These are phyloP conservation scores for Aspergillus sp. DNA, from an alignment of 2,329 filamentous ascomycete species.

Conservation along the genomic window DNA sequence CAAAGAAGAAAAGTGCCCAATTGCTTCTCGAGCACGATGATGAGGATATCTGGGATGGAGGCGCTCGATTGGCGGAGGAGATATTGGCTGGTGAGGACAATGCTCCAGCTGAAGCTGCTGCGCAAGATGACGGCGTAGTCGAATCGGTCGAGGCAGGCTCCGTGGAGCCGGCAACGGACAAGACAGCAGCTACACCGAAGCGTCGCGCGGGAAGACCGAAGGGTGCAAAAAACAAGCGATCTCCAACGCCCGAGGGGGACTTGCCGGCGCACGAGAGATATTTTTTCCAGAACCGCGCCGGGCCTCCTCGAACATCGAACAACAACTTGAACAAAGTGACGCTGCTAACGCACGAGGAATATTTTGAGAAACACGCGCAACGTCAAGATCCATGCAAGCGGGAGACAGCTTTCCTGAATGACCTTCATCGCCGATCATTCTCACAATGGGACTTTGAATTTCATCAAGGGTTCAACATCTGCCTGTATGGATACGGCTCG, in stretches of 20 bases:
- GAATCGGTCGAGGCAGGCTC: conserved; percentile 38
- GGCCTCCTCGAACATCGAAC: conserved; percentile 80
- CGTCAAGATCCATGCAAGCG: conserved; percentile 70
- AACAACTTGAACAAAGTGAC: conserved; percentile 77
- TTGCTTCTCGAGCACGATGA: conserved; percentile 77
- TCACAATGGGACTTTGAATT: conserved; percentile 93
- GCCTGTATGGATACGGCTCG: conserved; percentile 90
- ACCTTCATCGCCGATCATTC: conserved; percentile 79
- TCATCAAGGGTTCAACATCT: conserved; percentile 82
- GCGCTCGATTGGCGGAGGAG: conserved; percentile 68
- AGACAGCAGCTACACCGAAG: conserved; percentile 54
- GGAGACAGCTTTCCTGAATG: conserved; percentile 73
- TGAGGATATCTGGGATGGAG: conserved; percentile 65
- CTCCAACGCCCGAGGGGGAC: conserved; percentile 78
- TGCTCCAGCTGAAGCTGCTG: conserved; percentile 29
- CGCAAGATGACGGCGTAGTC: conserved; percentile 30
- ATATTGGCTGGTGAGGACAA: conserved; percentile 61
- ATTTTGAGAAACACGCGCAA: conserved; percentile 71
- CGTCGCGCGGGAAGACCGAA: conserved; percentile 62
- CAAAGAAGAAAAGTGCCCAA: conserved; percentile 80
- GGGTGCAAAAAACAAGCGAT: conserved; percentile 63
- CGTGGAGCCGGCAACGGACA: conserved; percentile 49
- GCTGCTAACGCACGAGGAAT: conserved; percentile 89
- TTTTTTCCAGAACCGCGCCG: conserved; percentile 88
- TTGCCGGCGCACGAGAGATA: conserved; percentile 88